Evolutionary conservation across 257 asterid species (phyloP).

Genomic region (Capsicum pubescens): DNA sequence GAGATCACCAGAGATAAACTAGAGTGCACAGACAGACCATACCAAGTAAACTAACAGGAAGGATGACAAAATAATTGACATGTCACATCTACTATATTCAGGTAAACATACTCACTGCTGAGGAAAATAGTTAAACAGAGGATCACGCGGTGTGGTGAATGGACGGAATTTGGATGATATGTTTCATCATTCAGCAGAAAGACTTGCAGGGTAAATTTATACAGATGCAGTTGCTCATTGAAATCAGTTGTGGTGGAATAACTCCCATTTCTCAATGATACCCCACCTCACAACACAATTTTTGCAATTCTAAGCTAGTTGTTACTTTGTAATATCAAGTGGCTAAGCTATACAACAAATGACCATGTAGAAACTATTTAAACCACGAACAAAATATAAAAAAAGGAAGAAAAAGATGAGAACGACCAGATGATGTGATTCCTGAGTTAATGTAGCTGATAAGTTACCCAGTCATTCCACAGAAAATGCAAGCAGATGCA

Average conservation of each 20-base stretch:
- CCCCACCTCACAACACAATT: not conserved
- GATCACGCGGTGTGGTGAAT: not conserved
- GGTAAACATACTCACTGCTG: not conserved
- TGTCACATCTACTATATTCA: conserved; percentile 17
- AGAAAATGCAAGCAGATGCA: conserved; percentile 2
- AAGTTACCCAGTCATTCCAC: not conserved
- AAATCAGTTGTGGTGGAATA: not conserved
- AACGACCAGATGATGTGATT: not conserved
- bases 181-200: conserved; percentile 2
- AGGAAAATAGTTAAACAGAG: not conserved
- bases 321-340: conserved; percentile 17
- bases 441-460: not conserved
- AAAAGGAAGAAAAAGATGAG: not conserved
- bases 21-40: not conserved
- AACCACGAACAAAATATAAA: not conserved
- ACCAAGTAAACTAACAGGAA: not conserved
- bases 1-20: not conserved
- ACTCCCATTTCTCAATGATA: conserved; percentile 11
- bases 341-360: not conserved
- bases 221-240: not conserved
- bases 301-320: conserved; percentile 23
- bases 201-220: not conserved
- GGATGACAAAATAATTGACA: not conserved
- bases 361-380: not conserved
- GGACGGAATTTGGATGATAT: not conserved